Conservation (phyloP, 176 grass and related monocot species). For the bread wheat (Triticum aestivum) region DNA sequence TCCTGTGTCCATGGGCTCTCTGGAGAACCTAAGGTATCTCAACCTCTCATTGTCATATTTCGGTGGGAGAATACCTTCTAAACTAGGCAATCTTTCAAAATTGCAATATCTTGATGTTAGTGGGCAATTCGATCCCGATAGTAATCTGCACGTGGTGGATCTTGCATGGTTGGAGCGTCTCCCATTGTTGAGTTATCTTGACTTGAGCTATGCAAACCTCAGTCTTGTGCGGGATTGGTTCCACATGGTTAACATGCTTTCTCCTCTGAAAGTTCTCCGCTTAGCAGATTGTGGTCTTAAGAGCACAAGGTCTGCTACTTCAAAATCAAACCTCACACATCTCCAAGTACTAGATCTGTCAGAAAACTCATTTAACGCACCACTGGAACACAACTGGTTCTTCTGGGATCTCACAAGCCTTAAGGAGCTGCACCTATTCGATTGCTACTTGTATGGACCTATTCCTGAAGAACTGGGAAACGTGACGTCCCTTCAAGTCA, state of each 20-base stretch:
- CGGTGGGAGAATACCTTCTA: neutral
- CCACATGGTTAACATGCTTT: too few species aligned
- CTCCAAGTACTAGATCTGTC: neutral
- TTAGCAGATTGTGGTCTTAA: too few species aligned
- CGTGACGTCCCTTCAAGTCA: neutral
- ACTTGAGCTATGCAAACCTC: too few species aligned
- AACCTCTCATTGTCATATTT: neutral
- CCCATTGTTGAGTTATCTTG: too few species aligned
- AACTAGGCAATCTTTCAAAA: neutral
- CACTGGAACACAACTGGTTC: neutral
- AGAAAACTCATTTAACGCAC: fast-evolving
- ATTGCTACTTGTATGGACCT: fast-evolving
- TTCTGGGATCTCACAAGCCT: neutral
- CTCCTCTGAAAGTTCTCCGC: too few species aligned
- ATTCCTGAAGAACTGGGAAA: neutral
- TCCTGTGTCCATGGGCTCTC: neutral
- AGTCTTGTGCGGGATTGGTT: too few species aligned
- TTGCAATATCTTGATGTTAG: neutral
- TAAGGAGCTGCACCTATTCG: neutral
- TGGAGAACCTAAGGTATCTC: neutral
- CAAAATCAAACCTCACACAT: too few species aligned
- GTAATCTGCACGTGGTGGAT: neutral
- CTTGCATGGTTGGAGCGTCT: neutral
- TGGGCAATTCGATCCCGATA: too few species aligned
- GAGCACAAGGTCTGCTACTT: too few species aligned